Evolutionary conservation across 176 grass and related monocot species (phyloP).

Genomic region (Aegilops longissima): DNA sequence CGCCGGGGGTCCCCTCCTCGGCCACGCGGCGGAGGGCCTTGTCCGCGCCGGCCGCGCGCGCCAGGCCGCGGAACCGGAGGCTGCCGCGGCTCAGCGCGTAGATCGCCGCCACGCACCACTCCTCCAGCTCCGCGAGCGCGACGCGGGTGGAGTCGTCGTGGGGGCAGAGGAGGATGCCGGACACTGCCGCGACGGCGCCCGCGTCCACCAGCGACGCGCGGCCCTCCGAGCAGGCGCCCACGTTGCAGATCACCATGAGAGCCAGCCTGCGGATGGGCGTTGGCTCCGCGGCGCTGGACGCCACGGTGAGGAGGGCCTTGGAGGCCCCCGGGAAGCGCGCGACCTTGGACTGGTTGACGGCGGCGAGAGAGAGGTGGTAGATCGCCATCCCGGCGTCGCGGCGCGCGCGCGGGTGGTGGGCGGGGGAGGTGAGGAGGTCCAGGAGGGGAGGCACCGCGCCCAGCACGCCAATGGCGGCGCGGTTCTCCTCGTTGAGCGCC

Average conservation of each 20-base stretch:
- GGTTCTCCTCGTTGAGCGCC: slow-evolving; percentile 74
- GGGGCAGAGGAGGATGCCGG: slow-evolving; percentile 36
- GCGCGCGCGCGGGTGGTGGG: slow-evolving; percentile 37
- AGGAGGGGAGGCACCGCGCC: slow-evolving; percentile 73
- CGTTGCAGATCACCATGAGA: slow-evolving; percentile 84
- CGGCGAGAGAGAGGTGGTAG: slow-evolving; percentile 76
- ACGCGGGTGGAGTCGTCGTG: background rate
- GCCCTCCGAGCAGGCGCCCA: slow-evolving; percentile 59
- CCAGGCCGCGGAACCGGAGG: slow-evolving; percentile 71
- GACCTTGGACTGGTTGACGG: slow-evolving; percentile 71
- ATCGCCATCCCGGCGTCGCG: slow-evolving; percentile 82
- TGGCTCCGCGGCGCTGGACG: slow-evolving; percentile 21
- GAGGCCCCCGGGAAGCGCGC: slow-evolving; percentile 53
- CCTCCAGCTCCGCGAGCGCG: slow-evolving; percentile 35
- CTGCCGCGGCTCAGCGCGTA: slow-evolving; percentile 84
- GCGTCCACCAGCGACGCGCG: slow-evolving; percentile 77
- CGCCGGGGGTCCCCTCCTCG: slow-evolving; percentile 31
- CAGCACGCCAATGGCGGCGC: slow-evolving; percentile 83
- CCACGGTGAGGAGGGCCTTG: slow-evolving; percentile 50
- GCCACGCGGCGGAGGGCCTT: slow-evolving; percentile 54
- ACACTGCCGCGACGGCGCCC: slow-evolving; percentile 47
- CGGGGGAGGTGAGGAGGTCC: slow-evolving; percentile 48
- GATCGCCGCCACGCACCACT: slow-evolving; percentile 68
- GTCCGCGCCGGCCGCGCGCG: slow-evolving; percentile 59
- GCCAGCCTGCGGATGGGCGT: slow-evolving; percentile 51